Base-by-base conservation (phyloP, 2,329 filamentous ascomycete species). In the Curvularia eragrostidis region DNA sequence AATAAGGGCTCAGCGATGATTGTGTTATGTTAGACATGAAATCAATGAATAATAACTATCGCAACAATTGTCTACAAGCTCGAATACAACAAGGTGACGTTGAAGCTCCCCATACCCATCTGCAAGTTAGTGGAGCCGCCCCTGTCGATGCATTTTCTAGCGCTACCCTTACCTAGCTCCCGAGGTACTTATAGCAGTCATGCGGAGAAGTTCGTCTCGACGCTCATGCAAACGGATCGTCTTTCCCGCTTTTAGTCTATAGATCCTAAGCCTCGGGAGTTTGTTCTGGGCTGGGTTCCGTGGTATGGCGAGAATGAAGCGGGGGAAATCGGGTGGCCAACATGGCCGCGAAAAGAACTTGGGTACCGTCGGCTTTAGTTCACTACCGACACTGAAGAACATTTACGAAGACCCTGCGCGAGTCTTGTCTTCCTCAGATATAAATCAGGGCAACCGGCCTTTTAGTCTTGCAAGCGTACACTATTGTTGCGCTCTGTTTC, bases 11-110 rank as follows among this genome's bases (percentile, higher is more conserved):
- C 28, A 50, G 58, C 47, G 42, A 61, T 52, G 55, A 57, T 62
- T 58, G 56, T 54, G 58, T 63, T 63, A 69, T 60, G 68, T 56
- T 66, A 72, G 63, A 71, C 59, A 71, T 65, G 69, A 71, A 71
- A 66, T 61, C 26, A 69, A 65, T 64, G 56, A 66, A 68, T 52
- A 65, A 65, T 63, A 54, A 54, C 50, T 55, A 60, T 56, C 62
- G 66, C 54, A 63, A 62, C 47, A 59, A 63, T 47, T 21, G 47
- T n/a, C 12, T 28, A 30, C 13, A 34, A 26, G 9, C 9, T 12
- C 34, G 26, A 48, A 38, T 13, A 34, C 44, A 51, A 34, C 38
- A 48, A 23, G n/a, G 54, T 59, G 55, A 54, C 57, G 42, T 57
- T 42, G 48, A 54, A 55, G 52, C 50, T 66, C 55, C 58, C 53